Percentiles rank a stretch among this genome's conserved stretches.
phyloP scores from a whole-genome alignment of 2,329 filamentous ascomycete species.

The Endothia cerciana region DNA sequence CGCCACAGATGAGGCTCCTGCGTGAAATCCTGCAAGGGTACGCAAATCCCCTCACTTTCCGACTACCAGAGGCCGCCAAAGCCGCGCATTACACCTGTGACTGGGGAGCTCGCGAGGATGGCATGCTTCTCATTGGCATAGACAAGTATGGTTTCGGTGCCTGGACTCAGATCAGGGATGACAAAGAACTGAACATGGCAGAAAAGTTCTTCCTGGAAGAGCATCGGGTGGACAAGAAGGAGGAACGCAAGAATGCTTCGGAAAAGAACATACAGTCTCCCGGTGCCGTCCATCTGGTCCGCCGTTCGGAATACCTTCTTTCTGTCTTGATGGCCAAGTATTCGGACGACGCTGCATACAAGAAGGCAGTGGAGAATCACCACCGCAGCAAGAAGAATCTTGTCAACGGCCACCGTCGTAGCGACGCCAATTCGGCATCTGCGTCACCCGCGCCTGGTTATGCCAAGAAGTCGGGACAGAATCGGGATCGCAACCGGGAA shows the following conservation, averaged over 20 bases:
- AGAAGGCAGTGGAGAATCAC: constrained; percentile 85
- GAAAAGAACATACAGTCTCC: constrained; percentile 87
- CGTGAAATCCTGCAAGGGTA: constrained; percentile 70
- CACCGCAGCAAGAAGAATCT: constrained; percentile 91
- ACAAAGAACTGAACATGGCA: constrained; percentile 78
- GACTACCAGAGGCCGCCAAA: constrained; percentile 89
- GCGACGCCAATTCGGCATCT: constrained; percentile 63
- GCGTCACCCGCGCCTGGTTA: constrained; percentile 70
- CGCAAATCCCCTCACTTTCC: constrained; percentile 77
- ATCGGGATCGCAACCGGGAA: constrained; percentile 53
- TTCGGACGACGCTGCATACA: constrained; percentile 74
- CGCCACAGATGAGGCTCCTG: constrained; percentile 84
- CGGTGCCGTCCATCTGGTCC: constrained; percentile 95
- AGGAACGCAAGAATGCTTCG: constrained; percentile 79
- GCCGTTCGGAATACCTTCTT: constrained; percentile 90
- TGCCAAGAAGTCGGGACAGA: constrained; percentile 51
- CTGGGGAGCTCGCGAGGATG: constrained; percentile 93
- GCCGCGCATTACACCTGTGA: constrained; percentile 87
- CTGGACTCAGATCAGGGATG: constrained; percentile 93
- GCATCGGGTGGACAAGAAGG: constrained; percentile 97
- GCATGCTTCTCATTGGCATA: constrained; percentile 95
- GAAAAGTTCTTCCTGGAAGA: constrained; percentile 98
- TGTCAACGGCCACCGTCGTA: constrained; percentile 63
- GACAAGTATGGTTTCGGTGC: constrained; percentile 93
- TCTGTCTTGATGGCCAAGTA: constrained; percentile 91